Evolutionary conservation across 495 filamentous ascomycete species (phyloP).

Genomic region (Hypoxylon lienhwacheense): DNA sequence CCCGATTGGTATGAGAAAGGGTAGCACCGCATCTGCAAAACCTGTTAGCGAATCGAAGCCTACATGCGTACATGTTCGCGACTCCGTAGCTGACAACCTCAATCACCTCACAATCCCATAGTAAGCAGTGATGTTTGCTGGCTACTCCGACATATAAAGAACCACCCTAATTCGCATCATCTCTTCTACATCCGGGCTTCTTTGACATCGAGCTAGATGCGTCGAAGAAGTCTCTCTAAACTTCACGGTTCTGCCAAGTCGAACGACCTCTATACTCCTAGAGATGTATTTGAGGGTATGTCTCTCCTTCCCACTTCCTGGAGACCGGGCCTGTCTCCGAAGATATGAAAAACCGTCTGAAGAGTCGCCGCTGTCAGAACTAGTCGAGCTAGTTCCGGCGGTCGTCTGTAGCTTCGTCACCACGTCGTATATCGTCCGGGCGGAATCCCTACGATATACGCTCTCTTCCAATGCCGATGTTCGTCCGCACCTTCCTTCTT

Average conservation of each 20-base stretch:
- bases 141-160: no score
- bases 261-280: neutral
- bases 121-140: no score
- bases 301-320: constrained; percentile 3
- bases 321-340: constrained; percentile 19
- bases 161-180: no score
- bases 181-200: no score
- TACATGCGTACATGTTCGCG: no score
- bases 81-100: no score
- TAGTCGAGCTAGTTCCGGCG: constrained; percentile 26
- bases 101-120: no score
- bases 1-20: constrained; percentile 5
- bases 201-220: no score
- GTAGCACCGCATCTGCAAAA: constrained; percentile 8
- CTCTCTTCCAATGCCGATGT: constrained; percentile 16
- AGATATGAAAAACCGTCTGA: neutral
- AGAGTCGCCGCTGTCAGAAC: constrained; percentile 14
- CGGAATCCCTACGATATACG: constrained; percentile 9
- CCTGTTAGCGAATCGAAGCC: no score
- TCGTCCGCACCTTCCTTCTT: neutral
- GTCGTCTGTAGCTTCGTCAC: constrained; percentile 27
- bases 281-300: neutral
- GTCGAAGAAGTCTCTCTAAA: no score
- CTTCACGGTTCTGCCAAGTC: constrained; percentile 21
- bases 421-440: constrained; percentile 23